phyloP scores from a whole-genome alignment of 257 asterid genomes.

The Solanum boliviense region DNA sequence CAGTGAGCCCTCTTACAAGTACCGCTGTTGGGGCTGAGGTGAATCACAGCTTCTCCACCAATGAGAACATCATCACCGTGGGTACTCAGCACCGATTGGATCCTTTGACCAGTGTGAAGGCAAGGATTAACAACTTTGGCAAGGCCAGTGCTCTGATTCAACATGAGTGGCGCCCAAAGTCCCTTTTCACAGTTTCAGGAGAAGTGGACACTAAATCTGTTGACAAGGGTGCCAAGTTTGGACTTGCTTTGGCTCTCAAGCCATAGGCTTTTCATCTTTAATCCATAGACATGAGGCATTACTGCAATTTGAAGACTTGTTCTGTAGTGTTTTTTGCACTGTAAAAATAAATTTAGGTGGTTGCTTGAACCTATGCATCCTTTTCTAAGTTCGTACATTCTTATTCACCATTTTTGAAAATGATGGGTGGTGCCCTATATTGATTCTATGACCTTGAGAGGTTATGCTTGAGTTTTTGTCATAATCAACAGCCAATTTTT shows the following conservation, averaged over 20 bases:
- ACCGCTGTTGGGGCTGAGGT: constrained; percentile 54
- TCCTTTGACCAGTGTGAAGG: constrained; percentile 42
- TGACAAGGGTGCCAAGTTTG: constrained; percentile 49
- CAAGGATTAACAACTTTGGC: constrained; percentile 38
- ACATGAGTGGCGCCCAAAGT: constrained; percentile 58
- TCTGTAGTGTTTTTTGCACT: not conserved
- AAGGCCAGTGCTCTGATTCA: constrained; percentile 48
- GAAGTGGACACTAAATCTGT: constrained; percentile 46
- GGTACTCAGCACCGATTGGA: constrained; percentile 43
- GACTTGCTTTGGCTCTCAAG: constrained; percentile 48
- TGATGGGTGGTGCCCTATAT: not conserved
- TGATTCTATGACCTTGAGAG: not conserved
- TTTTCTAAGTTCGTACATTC: not conserved
- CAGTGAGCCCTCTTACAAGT: constrained; percentile 32
- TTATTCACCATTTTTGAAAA: not conserved
- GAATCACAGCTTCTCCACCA: constrained; percentile 36
- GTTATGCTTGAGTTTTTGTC: not conserved
- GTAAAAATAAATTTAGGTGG: constrained; percentile 3
- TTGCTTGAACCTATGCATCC: constrained; percentile 6
- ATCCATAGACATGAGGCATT: not conserved
- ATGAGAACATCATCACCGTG: constrained; percentile 35
- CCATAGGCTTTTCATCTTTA: constrained; percentile 9
- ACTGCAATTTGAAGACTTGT: not conserved
- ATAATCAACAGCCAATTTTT: not conserved
- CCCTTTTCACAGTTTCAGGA: constrained; percentile 35